These are phyloP conservation scores for Tubosaeta sp. DNA, from an alignment of 768 basidiomycete species.

Conservation along the genomic window DNA sequence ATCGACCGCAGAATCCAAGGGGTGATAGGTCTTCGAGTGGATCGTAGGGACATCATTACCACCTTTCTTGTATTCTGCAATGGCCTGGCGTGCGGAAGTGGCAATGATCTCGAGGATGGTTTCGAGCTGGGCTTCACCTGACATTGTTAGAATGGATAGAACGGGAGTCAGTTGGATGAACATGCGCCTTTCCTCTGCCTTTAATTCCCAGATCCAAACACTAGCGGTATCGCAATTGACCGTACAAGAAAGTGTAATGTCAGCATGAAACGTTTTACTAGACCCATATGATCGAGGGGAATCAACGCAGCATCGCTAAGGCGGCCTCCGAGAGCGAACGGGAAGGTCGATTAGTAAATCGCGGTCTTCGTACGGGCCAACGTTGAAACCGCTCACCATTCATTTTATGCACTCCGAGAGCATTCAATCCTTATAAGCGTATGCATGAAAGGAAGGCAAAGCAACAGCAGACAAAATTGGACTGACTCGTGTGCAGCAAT, in stretches of 20 bases:
- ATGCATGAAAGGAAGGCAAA: no score
- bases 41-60: constrained; percentile 23
- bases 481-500: no score
- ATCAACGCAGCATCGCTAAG: no score
- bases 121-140: no score
- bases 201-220: background rate
- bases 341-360: no score
- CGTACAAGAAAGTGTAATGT: background rate
- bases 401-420: no score
- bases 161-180: background rate
- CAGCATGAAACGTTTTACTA: background rate
- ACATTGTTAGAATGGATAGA: constrained; percentile 1
- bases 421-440: no score
- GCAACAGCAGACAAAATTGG: no score
- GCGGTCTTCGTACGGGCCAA: no score
- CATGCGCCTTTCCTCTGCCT: constrained; percentile 10
- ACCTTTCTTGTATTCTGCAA: constrained; percentile 22
- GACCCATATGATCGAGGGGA: background rate
- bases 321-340: no score
- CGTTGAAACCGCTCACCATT: no score
- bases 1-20: constrained; percentile 19
- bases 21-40: constrained; percentile 19
- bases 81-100: background rate
- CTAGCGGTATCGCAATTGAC: no score
- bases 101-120: background rate